These are phyloP conservation scores for Linum usitatissimum DNA, from an alignment of 345 rosid genomes.

Conservation along the genomic window DNA sequence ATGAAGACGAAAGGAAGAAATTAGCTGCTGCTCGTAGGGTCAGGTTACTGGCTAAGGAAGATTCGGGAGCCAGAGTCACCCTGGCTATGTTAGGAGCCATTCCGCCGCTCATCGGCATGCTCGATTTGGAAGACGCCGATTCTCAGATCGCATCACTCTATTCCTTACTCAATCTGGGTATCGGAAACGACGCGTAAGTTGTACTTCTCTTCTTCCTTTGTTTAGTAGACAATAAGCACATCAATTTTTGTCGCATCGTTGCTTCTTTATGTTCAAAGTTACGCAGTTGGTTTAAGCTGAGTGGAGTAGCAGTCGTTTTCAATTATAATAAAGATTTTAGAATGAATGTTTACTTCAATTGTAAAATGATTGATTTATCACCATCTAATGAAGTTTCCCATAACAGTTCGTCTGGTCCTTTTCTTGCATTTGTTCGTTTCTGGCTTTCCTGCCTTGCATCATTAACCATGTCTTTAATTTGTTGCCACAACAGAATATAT, in stretches of 20 bases:
- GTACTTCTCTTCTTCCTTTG: neutral
- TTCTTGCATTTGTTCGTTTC: constrained; percentile 14
- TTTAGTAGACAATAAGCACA: neutral
- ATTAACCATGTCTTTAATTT: no score
- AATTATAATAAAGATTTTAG: neutral
- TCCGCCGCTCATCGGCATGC: constrained; percentile 85
- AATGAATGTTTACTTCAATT: neutral
- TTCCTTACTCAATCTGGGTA: constrained; percentile 83
- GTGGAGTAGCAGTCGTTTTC: neutral
- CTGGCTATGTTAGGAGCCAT: constrained; percentile 89
- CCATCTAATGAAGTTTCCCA: constrained; percentile 1
- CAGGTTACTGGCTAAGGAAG: constrained; percentile 65
- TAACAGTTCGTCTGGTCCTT: constrained; percentile 10
- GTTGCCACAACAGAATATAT: neutral
- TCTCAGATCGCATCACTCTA: constrained; percentile 70
- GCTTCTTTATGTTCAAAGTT: no score
- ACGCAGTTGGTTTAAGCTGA: no score
- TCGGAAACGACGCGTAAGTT: constrained; percentile 80
- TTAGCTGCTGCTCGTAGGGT: constrained; percentile 56
- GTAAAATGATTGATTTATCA: neutral
- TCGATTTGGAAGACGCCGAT: constrained; percentile 39
- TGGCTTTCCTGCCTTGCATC: neutral
- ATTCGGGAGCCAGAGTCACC: constrained; percentile 55
- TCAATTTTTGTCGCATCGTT: neutral
- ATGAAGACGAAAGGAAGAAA: constrained; percentile 19